Evolutionary conservation across 805 yeast genomes (phyloP).

Genomic region (Kurtzmaniella fragi): DNA sequence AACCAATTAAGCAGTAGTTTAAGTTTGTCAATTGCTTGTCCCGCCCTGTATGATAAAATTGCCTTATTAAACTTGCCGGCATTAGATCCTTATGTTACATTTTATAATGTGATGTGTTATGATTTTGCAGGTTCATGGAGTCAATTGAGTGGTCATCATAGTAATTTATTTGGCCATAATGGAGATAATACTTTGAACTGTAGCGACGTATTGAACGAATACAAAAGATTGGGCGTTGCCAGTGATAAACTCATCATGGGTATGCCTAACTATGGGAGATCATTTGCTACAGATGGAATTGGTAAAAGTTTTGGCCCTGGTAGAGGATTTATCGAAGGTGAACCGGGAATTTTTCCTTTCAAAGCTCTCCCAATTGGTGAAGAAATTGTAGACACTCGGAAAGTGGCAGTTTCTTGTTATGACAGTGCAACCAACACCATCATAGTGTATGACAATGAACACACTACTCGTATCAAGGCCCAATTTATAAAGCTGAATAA

Average conservation of each 20-base stretch:
- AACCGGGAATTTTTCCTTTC: constrained; percentile 48
- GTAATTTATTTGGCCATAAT: constrained; percentile 50
- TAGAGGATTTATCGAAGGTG: constrained; percentile 39
- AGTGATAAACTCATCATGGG: constrained; percentile 66
- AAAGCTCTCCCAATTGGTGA: constrained; percentile 47
- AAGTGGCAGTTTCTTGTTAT: constrained; percentile 50
- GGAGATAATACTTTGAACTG: constrained; percentile 42
- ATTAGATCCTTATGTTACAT: constrained; percentile 56
- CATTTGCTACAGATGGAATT: constrained; percentile 31
- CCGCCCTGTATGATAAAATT: constrained; percentile 53
- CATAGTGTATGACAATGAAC: constrained; percentile 63
- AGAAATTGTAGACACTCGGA: constrained; percentile 42
- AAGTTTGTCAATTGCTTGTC: constrained; percentile 66
- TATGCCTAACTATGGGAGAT: constrained; percentile 79
- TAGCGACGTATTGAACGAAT: constrained; percentile 42
- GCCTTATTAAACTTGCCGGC: constrained; percentile 38
- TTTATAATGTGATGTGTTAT: constrained; percentile 90
- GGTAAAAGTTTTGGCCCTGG: constrained; percentile 34
- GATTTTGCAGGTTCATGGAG: constrained; percentile 86
- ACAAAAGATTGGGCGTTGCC: constrained; percentile 40
- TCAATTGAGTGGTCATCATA: constrained; percentile 54
- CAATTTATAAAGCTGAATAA: constrained; percentile 41
- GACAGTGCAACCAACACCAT: constrained; percentile 32
- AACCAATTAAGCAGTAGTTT: constrained; percentile 10
- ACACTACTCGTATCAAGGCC: constrained; percentile 54